These are phyloP conservation scores for Hondaea fermentalgiana DNA, from an alignment of 108 stramenopile genomes.

Conservation along the genomic window DNA sequence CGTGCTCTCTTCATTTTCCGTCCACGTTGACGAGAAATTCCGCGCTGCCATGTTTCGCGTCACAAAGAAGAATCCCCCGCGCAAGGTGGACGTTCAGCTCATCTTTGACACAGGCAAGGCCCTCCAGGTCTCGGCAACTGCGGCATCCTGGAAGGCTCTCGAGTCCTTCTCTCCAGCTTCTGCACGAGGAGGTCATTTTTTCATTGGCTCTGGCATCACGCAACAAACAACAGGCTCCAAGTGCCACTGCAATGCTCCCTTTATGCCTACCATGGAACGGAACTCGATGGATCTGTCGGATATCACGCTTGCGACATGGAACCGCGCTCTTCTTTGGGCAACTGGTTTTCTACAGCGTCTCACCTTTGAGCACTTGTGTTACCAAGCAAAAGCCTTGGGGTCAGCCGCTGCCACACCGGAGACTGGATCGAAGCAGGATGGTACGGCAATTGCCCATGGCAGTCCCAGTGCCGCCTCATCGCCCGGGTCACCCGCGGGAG, in stretches of 20 bases:
- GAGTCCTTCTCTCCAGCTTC: not conserved
- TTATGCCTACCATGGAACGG: slow-evolving; percentile 13
- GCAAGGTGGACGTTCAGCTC: not conserved
- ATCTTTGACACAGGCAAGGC: slow-evolving; percentile 9
- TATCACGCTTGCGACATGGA: not conserved
- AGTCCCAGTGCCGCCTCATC: too few species aligned
- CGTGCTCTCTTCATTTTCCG: not conserved
- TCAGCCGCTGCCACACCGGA: not conserved
- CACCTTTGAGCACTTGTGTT: not conserved
- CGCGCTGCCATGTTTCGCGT: not conserved
- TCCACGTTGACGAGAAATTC: not conserved
- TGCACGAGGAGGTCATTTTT: not conserved
- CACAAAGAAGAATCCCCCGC: not conserved
- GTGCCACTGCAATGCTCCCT: slow-evolving; percentile 3
- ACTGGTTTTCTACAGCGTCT: not conserved
- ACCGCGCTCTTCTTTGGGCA: not conserved
- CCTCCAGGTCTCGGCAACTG: not conserved
- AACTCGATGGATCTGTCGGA: slow-evolving; percentile 4
- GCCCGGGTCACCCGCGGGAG: too few species aligned
- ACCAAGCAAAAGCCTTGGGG: not conserved
- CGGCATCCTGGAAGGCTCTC: not conserved
- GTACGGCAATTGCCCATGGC: too few species aligned
- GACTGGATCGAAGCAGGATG: too few species aligned
- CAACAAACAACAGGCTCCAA: not conserved
- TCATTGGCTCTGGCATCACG: not conserved